phyloP scores from a whole-genome alignment of 1,284 basidiomycete species.

The Rhodotorula sp. region DNA sequence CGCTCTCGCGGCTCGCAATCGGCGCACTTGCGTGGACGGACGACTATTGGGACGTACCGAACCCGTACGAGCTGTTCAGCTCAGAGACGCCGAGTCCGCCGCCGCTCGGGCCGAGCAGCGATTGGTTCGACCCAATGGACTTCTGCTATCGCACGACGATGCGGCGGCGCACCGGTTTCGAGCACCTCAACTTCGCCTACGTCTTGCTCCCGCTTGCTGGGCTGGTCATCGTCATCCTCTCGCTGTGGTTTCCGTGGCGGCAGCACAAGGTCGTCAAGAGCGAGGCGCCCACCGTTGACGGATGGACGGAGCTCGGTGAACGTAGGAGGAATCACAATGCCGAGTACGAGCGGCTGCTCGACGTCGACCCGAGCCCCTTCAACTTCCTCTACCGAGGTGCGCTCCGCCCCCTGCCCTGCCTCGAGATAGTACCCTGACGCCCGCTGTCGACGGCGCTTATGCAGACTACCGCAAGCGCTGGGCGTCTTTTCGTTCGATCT shows the following conservation, averaged over 20 bases:
- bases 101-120: constrained; percentile 60
- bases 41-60: constrained; percentile 66
- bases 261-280: constrained; percentile 61
- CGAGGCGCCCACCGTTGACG: constrained; percentile 67
- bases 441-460: too few relatives aligned
- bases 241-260: constrained; percentile 70
- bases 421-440: not conserved
- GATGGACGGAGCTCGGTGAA: constrained; percentile 69
- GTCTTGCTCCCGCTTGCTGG: constrained; percentile 63
- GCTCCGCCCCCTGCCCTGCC: constrained; percentile 36
- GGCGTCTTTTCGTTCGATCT: constrained; percentile 54
- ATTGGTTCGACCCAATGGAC: constrained; percentile 66
- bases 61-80: constrained; percentile 61
- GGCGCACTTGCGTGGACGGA: constrained; percentile 61
- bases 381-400: constrained; percentile 69
- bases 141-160: constrained; percentile 64
- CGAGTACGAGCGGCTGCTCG: constrained; percentile 69
- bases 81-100: constrained; percentile 58
- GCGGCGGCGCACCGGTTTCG: constrained; percentile 64
- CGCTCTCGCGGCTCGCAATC: constrained; percentile 41
- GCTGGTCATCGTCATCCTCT: constrained; percentile 62
- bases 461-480: constrained; percentile 69
- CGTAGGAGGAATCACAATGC: constrained; percentile 61
- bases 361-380: constrained; percentile 68
- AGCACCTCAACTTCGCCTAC: constrained; percentile 71